Base-by-base conservation (phyloP, 1,139 yeast species). In the Magnusiomyces suaveolens region DNA sequence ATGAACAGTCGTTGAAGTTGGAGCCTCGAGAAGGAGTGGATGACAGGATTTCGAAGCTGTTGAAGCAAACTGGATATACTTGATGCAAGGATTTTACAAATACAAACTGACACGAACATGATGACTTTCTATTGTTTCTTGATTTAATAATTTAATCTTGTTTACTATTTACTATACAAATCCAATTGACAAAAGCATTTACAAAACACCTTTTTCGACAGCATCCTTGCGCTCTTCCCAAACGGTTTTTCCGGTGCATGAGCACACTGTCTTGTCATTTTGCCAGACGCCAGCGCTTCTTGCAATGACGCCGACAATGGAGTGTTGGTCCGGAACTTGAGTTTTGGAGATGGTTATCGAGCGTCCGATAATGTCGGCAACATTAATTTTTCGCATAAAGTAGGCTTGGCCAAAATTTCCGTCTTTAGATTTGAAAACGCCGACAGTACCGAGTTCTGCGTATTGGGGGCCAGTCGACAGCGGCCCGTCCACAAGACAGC, bases 221-320 rank as follows among this genome's bases (percentile, higher is more conserved):
- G 95, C 95, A 64, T 87, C 96, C 50, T 74, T 71, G 56, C 97
- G 77, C 68, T 92, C 98, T 67, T 92, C 89, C 98, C 98, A 92
- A 29, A 90, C 82, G 0, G 96, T 87, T 74, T 89, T 88, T 12
- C 98, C 98, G 29, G 94, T 82, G 68, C 98, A 92, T 47, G 94
- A 84, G 70, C 98, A 92, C 0, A 92, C 95, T 60, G 83, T 82
- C 70, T 92, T 92, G 64, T 85, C 87, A 69, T 92, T 92, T 66
- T 92, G 96, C 97, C 97, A 92, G 20, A 83, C 86, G 14, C 98
- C 98, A 1, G 98, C 97, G 63, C 95, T 85, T 65, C 97, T 79
- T 1, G 97, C 97, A 67, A 92, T 81, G 32, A 92, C 95, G 25
- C 97, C 97, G 51, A 81, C 87, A 52, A 83, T 73, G 3, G 83